Conservation (phyloP, 139 green algal genomes). For the Chlamydomonas schloesseri region DNA sequence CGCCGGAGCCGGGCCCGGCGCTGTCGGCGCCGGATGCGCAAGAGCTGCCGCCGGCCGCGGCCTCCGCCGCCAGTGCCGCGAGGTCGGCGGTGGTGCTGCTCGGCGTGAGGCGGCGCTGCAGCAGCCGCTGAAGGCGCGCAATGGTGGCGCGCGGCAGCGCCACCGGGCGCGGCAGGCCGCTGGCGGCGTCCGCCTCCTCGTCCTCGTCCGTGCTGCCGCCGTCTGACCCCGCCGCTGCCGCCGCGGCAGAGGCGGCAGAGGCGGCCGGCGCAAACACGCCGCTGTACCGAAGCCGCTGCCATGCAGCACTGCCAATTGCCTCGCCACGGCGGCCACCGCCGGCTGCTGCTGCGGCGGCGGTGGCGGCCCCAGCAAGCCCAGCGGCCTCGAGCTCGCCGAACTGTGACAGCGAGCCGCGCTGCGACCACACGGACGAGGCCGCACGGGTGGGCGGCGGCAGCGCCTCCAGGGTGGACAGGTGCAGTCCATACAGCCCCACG, state of each 20-base stretch:
- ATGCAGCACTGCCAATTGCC: too few species aligned
- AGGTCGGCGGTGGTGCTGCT: conserved; percentile 16
- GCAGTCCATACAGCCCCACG: background rate
- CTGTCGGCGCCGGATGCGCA: background rate
- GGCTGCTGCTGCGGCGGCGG: too few species aligned
- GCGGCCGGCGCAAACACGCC: background rate
- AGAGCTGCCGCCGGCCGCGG: background rate
- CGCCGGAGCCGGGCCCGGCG: background rate
- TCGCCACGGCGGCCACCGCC: too few species aligned
- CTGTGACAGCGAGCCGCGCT: too few species aligned
- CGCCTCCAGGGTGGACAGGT: background rate
- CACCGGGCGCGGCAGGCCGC: background rate
- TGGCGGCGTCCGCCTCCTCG: background rate
- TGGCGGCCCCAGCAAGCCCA: too few species aligned
- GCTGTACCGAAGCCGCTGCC: too few species aligned
- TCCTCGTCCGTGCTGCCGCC: background rate
- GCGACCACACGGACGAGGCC: too few species aligned
- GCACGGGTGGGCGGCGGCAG: background rate
- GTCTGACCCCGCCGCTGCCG: too few species aligned
- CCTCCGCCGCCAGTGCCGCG: background rate
- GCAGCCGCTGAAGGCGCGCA: background rate
- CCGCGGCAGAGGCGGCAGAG: too few species aligned
- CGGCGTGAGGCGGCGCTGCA: background rate
- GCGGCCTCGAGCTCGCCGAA: too few species aligned
- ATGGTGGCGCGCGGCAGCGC: background rate